These are phyloP conservation scores for Trametes versicolor DNA, from an alignment of 1,284 basidiomycete species.

Conservation along the genomic window DNA sequence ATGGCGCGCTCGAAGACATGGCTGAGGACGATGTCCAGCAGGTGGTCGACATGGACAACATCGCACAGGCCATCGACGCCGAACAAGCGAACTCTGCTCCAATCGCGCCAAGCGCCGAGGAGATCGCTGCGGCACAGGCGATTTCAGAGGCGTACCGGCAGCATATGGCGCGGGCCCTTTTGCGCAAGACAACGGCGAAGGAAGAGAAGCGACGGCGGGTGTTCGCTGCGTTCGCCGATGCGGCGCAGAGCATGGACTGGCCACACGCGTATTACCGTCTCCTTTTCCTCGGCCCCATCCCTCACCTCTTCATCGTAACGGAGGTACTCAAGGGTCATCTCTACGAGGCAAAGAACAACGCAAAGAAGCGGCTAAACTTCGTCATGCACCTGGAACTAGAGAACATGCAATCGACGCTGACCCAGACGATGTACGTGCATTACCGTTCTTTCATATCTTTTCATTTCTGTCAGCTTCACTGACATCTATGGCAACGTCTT, in stretches of 20 bases:
- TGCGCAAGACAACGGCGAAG: slow-evolving; percentile 11
- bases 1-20: slow-evolving; percentile 14
- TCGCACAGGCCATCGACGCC: slow-evolving; percentile 38
- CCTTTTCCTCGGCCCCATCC: slow-evolving; percentile 60
- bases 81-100: slow-evolving; percentile 31
- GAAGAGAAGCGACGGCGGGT: slow-evolving; percentile 23
- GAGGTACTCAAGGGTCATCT: slow-evolving; percentile 46
- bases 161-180: slow-evolving; percentile 33
- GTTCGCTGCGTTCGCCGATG: slow-evolving; percentile 43
- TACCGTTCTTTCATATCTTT: not conserved
- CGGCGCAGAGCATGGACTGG: slow-evolving; percentile 48
- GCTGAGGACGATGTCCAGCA: slow-evolving; percentile 19
- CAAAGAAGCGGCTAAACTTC: slow-evolving; percentile 45
- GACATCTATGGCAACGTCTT: not conserved
- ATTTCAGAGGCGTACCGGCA: slow-evolving; percentile 47
- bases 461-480: no score
- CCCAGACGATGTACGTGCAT: slow-evolving; percentile 33
- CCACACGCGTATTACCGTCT: slow-evolving; percentile 48
- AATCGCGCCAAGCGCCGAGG: slow-evolving; percentile 40
- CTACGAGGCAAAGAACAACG: slow-evolving; percentile 44
- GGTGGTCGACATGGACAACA: slow-evolving; percentile 29
- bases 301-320: slow-evolving; percentile 57
- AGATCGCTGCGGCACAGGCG: slow-evolving; percentile 42
- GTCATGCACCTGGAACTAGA: slow-evolving; percentile 48
- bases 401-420: slow-evolving; percentile 45